Evolutionary conservation across 2,329 filamentous ascomycete genomes (phyloP), one percentile per base, ranked within the genome.

Genomic region (Blastomyces gilchristii): DNA sequence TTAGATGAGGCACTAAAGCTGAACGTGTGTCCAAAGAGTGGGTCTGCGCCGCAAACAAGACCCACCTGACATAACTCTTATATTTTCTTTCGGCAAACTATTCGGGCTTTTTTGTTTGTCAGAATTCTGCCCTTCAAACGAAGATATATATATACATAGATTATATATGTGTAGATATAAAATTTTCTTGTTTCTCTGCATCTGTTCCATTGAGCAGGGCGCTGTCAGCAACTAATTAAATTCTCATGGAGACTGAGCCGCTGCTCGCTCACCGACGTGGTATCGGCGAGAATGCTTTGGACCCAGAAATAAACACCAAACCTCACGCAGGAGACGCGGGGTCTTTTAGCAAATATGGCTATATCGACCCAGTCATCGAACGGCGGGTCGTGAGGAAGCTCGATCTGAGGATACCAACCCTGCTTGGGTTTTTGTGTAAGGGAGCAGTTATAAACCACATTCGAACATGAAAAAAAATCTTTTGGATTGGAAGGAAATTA

Each of bases 401-500:
- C 60, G 76, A 77, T 60, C 65, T 63, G 60, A 68, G 71, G 43
- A 67, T 77, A 22, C 74, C 74, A 3, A 71, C 71, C 0, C 66
- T 77, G 34, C 65, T 76, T 60, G 74, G 68, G 2, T 76, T 75
- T 61, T 69, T 78, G 63, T 78, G 76, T 78, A 73, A 41, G 59
- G 9, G 41, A 25, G 28, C 47, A 25, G 7, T 25, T 3, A 16
- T 3, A 16, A 16, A 14, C 14, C n/a, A 14, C 12, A 28, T 58
- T 22, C 56, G 16, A 4, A 58, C 4, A 22, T 11, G 5, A 7
- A 22, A 14, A 25, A 45, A 43, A 54, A 8, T 39, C 37, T 39
- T 39, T 39, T 39, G 34, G 28, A 28, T 2, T 54, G 37, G 25
- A 37, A 65, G 37, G 14, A 14, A 50, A 37, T 9, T 14, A 31